Conservation (phyloP, 1,139 yeast genomes). For the Yamadazyma diddensiae region DNA sequence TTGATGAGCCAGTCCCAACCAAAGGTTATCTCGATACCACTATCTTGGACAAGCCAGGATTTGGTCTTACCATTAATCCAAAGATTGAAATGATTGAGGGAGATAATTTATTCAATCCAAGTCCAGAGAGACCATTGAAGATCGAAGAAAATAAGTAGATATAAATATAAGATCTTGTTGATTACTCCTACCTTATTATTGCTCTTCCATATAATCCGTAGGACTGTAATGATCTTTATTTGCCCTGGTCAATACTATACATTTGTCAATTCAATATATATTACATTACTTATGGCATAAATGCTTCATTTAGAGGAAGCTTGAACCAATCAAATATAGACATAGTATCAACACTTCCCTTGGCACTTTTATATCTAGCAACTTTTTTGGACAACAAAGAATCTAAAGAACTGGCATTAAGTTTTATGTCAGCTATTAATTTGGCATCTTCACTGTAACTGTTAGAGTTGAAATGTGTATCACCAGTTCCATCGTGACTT, state of each 20-base stretch:
- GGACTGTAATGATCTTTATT: no score
- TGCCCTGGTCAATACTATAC: no score
- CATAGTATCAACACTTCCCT: slow-evolving; percentile 13
- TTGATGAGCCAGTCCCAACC: slow-evolving; percentile 45
- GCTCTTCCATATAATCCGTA: no score
- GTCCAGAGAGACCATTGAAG: slow-evolving; percentile 34
- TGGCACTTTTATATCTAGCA: slow-evolving; percentile 12
- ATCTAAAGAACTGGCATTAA: slow-evolving; percentile 17
- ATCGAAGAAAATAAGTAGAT: slow-evolving; percentile 10
- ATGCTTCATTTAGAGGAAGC: slow-evolving; percentile 13
- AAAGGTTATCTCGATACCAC: slow-evolving; percentile 38
- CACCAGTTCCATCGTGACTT: slow-evolving; percentile 11
- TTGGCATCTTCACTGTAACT: slow-evolving; percentile 15
- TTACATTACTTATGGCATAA: slow-evolving; percentile 1
- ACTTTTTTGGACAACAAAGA: slow-evolving; percentile 14
- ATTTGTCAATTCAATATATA: no score
- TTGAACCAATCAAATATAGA: slow-evolving; percentile 18
- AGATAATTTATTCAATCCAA: slow-evolving; percentile 31
- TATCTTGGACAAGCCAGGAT: slow-evolving; percentile 44
- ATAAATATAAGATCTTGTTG: no score
- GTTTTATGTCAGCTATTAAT: slow-evolving; percentile 15
- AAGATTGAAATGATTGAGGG: slow-evolving; percentile 38
- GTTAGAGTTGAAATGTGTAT: slow-evolving; percentile 6
- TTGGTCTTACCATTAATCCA: slow-evolving; percentile 45
- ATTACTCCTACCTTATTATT: no score